Conservation (phyloP, 176 grass and related monocot species). For the Zoysia pacifica region DNA sequence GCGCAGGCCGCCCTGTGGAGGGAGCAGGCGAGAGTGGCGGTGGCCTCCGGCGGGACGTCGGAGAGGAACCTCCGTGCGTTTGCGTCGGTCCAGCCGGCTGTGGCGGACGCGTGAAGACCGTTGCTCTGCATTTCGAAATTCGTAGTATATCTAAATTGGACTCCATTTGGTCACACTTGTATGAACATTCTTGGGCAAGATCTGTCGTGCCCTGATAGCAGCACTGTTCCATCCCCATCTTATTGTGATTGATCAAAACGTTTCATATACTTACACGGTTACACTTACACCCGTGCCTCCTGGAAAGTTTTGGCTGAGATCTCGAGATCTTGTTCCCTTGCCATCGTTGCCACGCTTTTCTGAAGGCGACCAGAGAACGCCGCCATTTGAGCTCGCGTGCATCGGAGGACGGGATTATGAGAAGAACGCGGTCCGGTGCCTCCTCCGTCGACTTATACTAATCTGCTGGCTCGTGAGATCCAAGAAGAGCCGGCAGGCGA, state of each 20-base stretch:
- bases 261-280: neutral
- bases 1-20: neutral
- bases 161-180: neutral
- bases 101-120: neutral
- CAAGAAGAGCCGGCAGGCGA: no score
- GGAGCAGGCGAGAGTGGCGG: neutral
- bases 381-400: no score
- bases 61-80: slow-evolving; percentile 46
- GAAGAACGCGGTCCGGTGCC: no score
- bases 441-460: no score
- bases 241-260: neutral
- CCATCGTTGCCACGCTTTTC: no score
- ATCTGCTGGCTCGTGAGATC: no score
- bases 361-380: no score
- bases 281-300: neutral
- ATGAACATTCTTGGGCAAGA: neutral
- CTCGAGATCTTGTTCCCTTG: neutral
- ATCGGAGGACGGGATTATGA: no score
- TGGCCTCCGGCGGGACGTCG: slow-evolving; percentile 13
- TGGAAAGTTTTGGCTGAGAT: neutral
- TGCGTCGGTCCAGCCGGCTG: neutral
- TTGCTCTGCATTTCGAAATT: no score
- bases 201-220: neutral
- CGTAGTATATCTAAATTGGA: no score
- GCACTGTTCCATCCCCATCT: neutral